Evolutionary conservation across 1,284 basidiomycete species (phyloP).

Genomic region (Tremellales sp.): DNA sequence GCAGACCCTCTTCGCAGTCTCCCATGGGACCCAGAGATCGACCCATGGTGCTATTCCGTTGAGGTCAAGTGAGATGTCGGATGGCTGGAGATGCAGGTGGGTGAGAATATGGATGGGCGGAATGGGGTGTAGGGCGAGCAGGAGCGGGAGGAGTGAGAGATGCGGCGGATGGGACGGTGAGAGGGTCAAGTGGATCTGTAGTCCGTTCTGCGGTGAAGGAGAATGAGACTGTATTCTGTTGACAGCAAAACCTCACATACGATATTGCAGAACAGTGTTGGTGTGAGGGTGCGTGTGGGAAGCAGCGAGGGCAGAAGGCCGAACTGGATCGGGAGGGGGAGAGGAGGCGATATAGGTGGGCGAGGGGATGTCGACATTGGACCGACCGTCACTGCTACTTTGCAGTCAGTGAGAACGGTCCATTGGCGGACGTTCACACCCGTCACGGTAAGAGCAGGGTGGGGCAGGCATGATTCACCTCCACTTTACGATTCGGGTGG

Average conservation of each 20-base stretch:
- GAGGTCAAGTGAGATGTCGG: constrained; percentile 11
- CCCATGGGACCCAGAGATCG: constrained; percentile 23
- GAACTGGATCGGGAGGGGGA: constrained; percentile 24
- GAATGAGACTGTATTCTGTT: not conserved
- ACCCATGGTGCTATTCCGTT: constrained; percentile 20
- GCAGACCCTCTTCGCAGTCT: constrained; percentile 11
- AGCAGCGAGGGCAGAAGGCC: constrained; percentile 17
- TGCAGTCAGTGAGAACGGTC: too few species aligned
- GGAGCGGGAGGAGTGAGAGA: constrained; percentile 24
- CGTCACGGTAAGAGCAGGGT: too few species aligned
- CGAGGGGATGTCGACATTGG: too few species aligned
- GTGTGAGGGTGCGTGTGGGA: constrained; percentile 13
- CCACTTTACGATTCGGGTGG: too few species aligned
- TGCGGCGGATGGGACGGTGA: constrained; percentile 21
- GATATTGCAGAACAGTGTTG: constrained; percentile 20
- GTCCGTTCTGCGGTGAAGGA: constrained; percentile 13
- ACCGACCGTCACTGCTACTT: too few species aligned
- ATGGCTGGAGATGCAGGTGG: constrained; percentile 4
- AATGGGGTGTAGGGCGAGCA: constrained; percentile 16
- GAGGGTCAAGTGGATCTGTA: constrained; percentile 24
- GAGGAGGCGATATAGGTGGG: constrained; percentile 16
- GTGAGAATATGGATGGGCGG: constrained; percentile 14
- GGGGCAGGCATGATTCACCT: too few species aligned
- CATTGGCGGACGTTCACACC: too few species aligned
- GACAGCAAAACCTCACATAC: constrained; percentile 10